These are phyloP conservation scores for Macaranga tanarius DNA, from an alignment of 441 rosid species.

Conservation along the genomic window DNA sequence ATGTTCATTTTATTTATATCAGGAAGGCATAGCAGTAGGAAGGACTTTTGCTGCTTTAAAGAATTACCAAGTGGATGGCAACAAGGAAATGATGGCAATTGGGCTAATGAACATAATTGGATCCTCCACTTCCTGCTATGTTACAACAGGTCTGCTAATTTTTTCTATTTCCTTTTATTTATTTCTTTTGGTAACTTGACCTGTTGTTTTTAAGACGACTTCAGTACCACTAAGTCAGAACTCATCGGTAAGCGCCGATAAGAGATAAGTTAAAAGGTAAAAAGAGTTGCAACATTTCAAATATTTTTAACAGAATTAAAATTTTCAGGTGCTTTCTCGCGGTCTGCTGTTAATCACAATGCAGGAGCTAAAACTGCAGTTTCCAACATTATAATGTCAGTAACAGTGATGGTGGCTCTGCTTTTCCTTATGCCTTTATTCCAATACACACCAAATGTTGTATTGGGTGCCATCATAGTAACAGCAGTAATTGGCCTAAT, in stretches of 20 bases:
- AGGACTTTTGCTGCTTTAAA: conserved; percentile 88
- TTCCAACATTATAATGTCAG: conserved; percentile 83
- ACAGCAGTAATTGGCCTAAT: conserved; percentile 93
- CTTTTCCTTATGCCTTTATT: conserved; percentile 90
- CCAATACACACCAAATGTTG: conserved; percentile 85
- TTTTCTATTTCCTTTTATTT: neutral
- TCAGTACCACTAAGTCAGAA: too few species aligned
- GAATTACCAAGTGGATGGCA: conserved; percentile 91
- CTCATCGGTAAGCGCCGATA: too few species aligned
- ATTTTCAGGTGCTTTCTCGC: conserved; percentile 70
- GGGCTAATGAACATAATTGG: conserved; percentile 94
- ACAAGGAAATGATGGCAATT: conserved; percentile 97
- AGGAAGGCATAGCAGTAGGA: conserved; percentile 99
- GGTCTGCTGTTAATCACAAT: conserved; percentile 88
- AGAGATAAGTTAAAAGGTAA: too few species aligned
- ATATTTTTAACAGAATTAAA: neutral
- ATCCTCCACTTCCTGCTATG: conserved; percentile 88
- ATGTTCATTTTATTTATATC: neutral
- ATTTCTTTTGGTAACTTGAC: too few species aligned
- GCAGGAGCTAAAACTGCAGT: conserved; percentile 93
- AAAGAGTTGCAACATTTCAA: neutral
- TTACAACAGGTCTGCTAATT: conserved; percentile 57
- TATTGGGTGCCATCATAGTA: conserved; percentile 81
- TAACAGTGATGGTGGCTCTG: conserved; percentile 85
- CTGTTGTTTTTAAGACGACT: too few species aligned